Evolutionary conservation across 2,329 filamentous ascomycete genomes (phyloP).

Genomic region (Pseudogymnoascus sp.): DNA sequence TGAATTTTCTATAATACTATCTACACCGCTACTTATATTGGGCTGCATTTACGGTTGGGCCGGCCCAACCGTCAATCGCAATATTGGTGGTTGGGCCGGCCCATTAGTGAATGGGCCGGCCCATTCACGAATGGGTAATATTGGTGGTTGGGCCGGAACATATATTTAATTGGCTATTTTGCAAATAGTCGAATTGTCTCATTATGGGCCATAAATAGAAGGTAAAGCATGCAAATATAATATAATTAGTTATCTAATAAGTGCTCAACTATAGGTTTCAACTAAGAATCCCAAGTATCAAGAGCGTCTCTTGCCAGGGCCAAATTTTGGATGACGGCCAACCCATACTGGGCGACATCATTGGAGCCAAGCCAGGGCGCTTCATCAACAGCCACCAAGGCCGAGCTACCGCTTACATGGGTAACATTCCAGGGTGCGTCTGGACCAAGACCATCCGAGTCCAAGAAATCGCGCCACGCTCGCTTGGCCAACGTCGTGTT

Average conservation of each 20-base stretch:
- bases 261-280: neutral
- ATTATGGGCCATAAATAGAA: neutral
- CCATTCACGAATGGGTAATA: too few species aligned
- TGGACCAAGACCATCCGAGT: constrained; percentile 38
- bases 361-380: constrained; percentile 51
- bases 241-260: neutral
- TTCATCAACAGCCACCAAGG: constrained; percentile 43
- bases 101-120: too few species aligned
- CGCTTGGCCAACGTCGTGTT: constrained; percentile 41
- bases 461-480: constrained; percentile 48
- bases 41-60: too few species aligned
- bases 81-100: too few species aligned
- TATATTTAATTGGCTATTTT: neutral
- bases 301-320: constrained; percentile 28
- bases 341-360: constrained; percentile 46
- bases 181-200: neutral
- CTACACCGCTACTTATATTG: too few species aligned
- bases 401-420: constrained; percentile 35
- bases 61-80: too few species aligned
- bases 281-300: constrained; percentile 2
- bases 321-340: constrained; percentile 49
- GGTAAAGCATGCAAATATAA: neutral
- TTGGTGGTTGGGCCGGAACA: too few species aligned
- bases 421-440: constrained; percentile 31
- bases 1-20: too few species aligned